A percentile compares a stretch with the other conserved stretches of the same genome.
These are phyloP conservation scores for Herpetomonas samuelpessoai DNA, from an alignment of 208 protist species.

Conservation along the genomic window DNA sequence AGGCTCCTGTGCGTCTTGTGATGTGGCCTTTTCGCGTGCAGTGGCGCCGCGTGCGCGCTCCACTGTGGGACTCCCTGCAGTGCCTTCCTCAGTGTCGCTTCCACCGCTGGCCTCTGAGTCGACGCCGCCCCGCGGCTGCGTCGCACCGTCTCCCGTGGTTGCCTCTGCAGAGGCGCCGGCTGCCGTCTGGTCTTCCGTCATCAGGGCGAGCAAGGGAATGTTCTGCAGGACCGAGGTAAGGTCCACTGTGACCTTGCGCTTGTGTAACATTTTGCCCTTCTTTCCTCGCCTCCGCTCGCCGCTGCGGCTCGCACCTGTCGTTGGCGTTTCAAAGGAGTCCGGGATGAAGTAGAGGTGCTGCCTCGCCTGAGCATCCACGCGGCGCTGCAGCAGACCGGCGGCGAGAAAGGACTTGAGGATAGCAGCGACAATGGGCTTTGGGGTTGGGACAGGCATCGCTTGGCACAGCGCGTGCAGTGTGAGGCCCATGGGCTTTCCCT, in stretches of 20 bases:
- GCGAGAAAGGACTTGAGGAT: slow-evolving; percentile 54
- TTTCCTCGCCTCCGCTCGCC: neutral
- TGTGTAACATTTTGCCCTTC: too few species aligned
- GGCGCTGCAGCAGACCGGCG: slow-evolving; percentile 44
- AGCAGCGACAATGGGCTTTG: slow-evolving; percentile 43
- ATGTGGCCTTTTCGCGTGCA: too few species aligned
- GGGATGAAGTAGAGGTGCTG: slow-evolving; percentile 40
- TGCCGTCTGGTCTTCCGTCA: slow-evolving; percentile 13
- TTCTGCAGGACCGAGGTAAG: slow-evolving; percentile 33
- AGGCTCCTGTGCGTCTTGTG: too few species aligned
- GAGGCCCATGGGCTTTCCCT: neutral
- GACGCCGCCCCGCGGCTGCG: too few species aligned
- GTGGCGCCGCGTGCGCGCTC: neutral
- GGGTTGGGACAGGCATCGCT: slow-evolving; percentile 32
- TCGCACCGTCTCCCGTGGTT: slow-evolving; percentile 5
- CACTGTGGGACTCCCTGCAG: neutral
- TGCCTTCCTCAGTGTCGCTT: neutral
- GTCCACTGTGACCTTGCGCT: slow-evolving; percentile 46
- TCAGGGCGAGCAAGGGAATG: slow-evolving; percentile 14
- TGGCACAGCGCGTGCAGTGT: slow-evolving; percentile 51
- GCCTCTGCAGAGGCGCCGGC: slow-evolving; percentile 7
- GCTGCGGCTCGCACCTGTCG: neutral
- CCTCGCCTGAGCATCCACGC: slow-evolving; percentile 14
- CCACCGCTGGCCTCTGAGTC: too few species aligned
- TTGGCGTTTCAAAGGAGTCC: neutral